These are phyloP conservation scores for Fusarium nelsonii DNA, from an alignment of 2,329 filamentous ascomycete genomes.

Conservation along the genomic window DNA sequence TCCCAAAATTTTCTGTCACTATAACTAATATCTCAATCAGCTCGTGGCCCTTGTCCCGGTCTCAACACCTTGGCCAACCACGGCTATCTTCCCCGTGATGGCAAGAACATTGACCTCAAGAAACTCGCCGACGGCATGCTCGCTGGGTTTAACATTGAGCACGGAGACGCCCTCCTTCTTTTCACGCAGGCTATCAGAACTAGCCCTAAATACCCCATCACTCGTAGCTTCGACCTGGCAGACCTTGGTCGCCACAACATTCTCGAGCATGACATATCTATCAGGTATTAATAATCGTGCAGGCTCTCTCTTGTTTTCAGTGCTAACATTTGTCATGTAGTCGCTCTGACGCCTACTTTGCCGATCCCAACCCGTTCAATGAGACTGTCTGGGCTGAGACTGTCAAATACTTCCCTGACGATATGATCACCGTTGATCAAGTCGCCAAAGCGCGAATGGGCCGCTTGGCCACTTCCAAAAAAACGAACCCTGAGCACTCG, in stretches of 20 bases:
- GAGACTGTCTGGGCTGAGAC: slow-evolving; percentile 11
- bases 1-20: rapidly evolving
- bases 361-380: slow-evolving; percentile 8
- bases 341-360: slow-evolving; percentile 17
- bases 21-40: neutral
- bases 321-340: neutral
- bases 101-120: slow-evolving; percentile 5
- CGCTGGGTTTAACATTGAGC: slow-evolving; percentile 8
- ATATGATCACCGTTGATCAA: slow-evolving; percentile 10
- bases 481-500: slow-evolving; percentile 6
- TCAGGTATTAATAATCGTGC: neutral
- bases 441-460: slow-evolving; percentile 17
- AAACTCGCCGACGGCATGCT: slow-evolving; percentile 14
- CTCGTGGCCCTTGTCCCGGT: slow-evolving; percentile 13
- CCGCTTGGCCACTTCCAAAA: neutral
- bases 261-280: slow-evolving; percentile 13
- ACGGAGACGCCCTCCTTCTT: slow-evolving; percentile 3
- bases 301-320: rapidly evolving
- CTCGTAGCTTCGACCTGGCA: neutral
- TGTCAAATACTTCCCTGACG: neutral
- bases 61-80: slow-evolving; percentile 21
- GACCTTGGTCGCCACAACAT: slow-evolving; percentile 11
- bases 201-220: neutral
- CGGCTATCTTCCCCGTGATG: slow-evolving; percentile 10
- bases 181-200: slow-evolving; percentile 16